Base-by-base conservation (phyloP, 306 rosid genomes). In the Cicer arietinum region DNA sequence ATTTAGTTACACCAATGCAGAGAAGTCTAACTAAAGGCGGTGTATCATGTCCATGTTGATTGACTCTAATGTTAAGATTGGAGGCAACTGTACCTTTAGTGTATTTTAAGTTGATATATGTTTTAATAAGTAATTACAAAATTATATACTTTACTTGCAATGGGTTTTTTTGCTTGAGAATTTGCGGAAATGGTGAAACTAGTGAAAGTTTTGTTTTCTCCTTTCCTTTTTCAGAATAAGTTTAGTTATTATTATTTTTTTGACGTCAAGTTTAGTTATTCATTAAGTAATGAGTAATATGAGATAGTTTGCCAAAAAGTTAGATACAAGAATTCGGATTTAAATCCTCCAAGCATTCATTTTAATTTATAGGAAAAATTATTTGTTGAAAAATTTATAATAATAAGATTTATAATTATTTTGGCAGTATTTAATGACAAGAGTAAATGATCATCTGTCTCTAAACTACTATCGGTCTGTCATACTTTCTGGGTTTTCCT, bases 41-140 rank as follows among this genome's bases (percentile, higher is more conserved):
- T 73, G 45, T 85, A 11, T 54, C 40, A 7, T 9, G 9, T 47
- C 35, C 37, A 65, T 74, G 67, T 74, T 73, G 74, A 84, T 74
- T 73, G 74, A 84, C 67, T 74, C 79, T 82, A 6, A 67, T 67
- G 71, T 56, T 78, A 5, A 56, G 12, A 16, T 71, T 67, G 44
- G 61, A 59, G 77, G 39, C 78, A 77, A 60, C 42, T 48, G 63
- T 43, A 16, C 39, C 43, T 14, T 42, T 9, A 42, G 11, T 14
- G 8, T 65, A n/a, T 42, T 35, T 58, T 57, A 12, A 58, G 25
- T 35, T 77, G 37, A 45, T 13, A 45, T 13, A 59, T 50, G 37
- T 50, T 64, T 51, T 40, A 4, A 17, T 7, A 40, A 64, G 11
- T 66, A 16, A 10, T 44, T 51, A 10, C 17, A 65, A 44, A 74